A percentile compares a stretch with the other conserved stretches of the same genome.
These are phyloP conservation scores for Haplosporangium gracile DNA, from an alignment of 192 early-diverging fungal species.

Conservation along the genomic window DNA sequence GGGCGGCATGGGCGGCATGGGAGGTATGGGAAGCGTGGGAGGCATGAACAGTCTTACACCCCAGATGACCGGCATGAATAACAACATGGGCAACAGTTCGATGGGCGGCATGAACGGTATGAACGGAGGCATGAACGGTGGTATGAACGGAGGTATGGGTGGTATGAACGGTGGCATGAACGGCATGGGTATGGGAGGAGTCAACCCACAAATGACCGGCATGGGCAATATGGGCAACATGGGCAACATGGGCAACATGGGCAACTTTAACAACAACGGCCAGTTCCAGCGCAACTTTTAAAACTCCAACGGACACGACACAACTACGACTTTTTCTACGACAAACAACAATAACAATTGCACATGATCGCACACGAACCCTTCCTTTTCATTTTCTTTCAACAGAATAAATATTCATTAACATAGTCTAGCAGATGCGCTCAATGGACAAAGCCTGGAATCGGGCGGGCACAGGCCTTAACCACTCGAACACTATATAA, in stretches of 20 bases:
- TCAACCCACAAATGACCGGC: conserved; percentile 15
- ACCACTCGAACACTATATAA: too few species aligned
- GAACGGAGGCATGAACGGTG: conserved; percentile 3
- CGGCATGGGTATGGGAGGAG: conserved; percentile 23
- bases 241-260: conserved; percentile 32
- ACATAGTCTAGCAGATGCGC: too few species aligned
- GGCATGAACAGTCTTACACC: conserved; percentile 26
- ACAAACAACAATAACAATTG: not conserved
- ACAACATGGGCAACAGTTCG: conserved; percentile 28
- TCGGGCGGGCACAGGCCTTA: too few species aligned
- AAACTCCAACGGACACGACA: not conserved
- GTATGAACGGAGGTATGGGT: not conserved
- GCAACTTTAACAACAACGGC: conserved; percentile 40
- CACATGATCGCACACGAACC: not conserved
- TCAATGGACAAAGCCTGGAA: too few species aligned
- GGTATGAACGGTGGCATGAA: conserved; percentile 15
- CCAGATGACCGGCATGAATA: conserved; percentile 41
- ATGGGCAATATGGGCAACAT: conserved; percentile 34
- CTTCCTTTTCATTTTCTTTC: not conserved
- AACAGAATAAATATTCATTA: not conserved
- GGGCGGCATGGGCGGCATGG: conserved; percentile 23
- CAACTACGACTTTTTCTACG: not conserved
- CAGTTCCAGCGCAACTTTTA: conserved; percentile 55
- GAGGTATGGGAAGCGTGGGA: conserved; percentile 25
- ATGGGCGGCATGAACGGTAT: conserved; percentile 13